Evolutionary conservation across 805 yeast genomes (phyloP), one percentile per base, ranked within the genome.

Genomic region (Myxozyma sirexii): DNA sequence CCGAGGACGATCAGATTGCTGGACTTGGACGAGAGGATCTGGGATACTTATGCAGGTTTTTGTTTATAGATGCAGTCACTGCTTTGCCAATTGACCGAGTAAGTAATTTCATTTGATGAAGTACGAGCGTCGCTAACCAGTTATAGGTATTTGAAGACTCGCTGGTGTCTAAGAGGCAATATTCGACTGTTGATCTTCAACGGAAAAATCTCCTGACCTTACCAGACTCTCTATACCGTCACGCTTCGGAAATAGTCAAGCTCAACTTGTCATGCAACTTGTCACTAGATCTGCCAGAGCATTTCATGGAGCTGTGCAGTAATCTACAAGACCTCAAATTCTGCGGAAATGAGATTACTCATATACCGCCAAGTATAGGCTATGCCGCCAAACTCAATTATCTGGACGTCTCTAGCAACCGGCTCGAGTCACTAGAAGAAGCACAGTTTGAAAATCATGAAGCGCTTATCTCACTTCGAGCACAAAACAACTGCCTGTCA

Each of bases 191-290:
- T 10, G 84, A 88, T 70, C 78, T 91, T 62, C 81, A 85, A 39
- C 83, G 87, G 56, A 80, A 87, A 77, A 86, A 87, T 67, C 76
- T 92, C 57, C 90, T 89, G 63, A 89, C 90, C 19, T 88, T 93
- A 6, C 97, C 97, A 0, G 87, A 90, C 55, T 80, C 87, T 29
- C 82, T 92, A 63, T 90, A 87, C 70, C 88, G 84, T 66, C 88
- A 84, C 60, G 88, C 96, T 0, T 82, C 86, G 57, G 93, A 89
- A 63, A 90, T 92, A 59, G 88, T 87, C 67, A 80, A 85, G 62
- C 77, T 92, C 62, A 93, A 92, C 72, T 90, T 90, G 7, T 87
- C 96, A 1, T 84, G 87, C 63, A 92, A 92, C 71, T 96, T 97
- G 3, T 87, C 96, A 17, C 86, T 93, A 54, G 83, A 85, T 60